phyloP scores from a whole-genome alignment of 179 eudicot species.

The Spinacia oleracea region DNA sequence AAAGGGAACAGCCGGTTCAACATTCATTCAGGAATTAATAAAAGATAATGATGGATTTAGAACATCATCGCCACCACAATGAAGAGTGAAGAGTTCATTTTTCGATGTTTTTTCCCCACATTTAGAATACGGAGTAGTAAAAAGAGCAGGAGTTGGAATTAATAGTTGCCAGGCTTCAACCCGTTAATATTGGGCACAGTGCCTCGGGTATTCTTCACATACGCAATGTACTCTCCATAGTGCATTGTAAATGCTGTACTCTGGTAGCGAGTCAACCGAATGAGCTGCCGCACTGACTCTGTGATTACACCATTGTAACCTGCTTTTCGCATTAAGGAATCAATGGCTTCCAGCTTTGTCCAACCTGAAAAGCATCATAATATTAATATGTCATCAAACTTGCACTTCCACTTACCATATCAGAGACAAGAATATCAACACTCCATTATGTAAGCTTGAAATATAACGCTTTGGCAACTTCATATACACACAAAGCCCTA shows the following conservation, averaged over 20 bases:
- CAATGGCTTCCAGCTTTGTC: conserved; percentile 77
- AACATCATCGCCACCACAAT: conserved; percentile 10
- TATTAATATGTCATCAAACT: background rate
- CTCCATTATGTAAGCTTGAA: background rate
- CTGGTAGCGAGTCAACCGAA: conserved; percentile 80
- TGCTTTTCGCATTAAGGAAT: conserved; percentile 79
- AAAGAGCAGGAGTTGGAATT: conserved; percentile 9
- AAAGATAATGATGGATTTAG: background rate
- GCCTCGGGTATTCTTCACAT: conserved; percentile 66
- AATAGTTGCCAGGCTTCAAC: conserved; percentile 39
- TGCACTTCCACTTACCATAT: background rate
- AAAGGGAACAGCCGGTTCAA: background rate
- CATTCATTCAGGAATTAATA: conserved; percentile 8
- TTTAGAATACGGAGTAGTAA: conserved; percentile 10
- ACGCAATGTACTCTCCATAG: conserved; percentile 63
- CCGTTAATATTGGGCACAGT: conserved; percentile 52
- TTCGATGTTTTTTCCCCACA: conserved; percentile 6
- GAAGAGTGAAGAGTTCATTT: conserved; percentile 2
- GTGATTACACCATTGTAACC: conserved; percentile 75
- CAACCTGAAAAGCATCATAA: conserved; percentile 57
- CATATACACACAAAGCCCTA: background rate
- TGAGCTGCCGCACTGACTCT: conserved; percentile 63
- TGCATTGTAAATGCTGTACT: conserved; percentile 80
- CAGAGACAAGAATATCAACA: background rate
- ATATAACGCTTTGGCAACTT: background rate